Evolutionary conservation across 352 stramenopile species (phyloP), one percentile per base, ranked within the genome.

Genomic region (Poterioochromonas sp.): DNA sequence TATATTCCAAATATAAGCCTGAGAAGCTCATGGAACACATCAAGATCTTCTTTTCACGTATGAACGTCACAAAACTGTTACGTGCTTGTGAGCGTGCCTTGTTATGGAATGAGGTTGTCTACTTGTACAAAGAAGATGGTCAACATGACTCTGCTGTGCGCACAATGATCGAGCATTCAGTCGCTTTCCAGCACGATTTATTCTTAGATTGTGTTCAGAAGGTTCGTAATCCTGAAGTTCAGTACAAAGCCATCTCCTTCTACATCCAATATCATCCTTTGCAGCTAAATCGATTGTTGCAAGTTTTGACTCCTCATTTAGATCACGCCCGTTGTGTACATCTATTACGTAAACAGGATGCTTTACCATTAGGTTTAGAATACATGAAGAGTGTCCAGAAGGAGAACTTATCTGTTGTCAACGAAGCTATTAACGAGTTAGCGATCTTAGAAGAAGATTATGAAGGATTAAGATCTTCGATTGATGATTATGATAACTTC

Each of bases 11-110:
- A 87, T 98, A 99, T 88, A 85, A 95, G 71, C 94, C 95, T 37
- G 90, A 95, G 32, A 99, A 99, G 88, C 87, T 99, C 32, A 99
- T 99, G 95, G 95, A 99, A 82, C 96, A 99, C 86, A 93, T 98
- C 86, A 99, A 99, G 87, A 97, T 99, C 68, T 99, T 99, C 89
- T 96, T 97, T 87, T 96, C 86, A 78, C 95, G 96, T 78, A 96
- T 99, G 87, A 99, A 99, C 86, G 90, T 98, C 63, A 96, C 93
- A 76, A 99, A 99, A 88, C 87, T 96, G 43, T 80, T 97, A 73
- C 91, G 93, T 82, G 94, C 96, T 5, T 99, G 95, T 83, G 95
- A 99, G 87, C 96, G 96, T 86, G 96, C 94, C 44, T 87, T 97
- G 41, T 89, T 99, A 81, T 99, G 92, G 92, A 86, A 96, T 79